phyloP scores from a whole-genome alignment of 805 yeast species.

The Ogataea siamensis region DNA sequence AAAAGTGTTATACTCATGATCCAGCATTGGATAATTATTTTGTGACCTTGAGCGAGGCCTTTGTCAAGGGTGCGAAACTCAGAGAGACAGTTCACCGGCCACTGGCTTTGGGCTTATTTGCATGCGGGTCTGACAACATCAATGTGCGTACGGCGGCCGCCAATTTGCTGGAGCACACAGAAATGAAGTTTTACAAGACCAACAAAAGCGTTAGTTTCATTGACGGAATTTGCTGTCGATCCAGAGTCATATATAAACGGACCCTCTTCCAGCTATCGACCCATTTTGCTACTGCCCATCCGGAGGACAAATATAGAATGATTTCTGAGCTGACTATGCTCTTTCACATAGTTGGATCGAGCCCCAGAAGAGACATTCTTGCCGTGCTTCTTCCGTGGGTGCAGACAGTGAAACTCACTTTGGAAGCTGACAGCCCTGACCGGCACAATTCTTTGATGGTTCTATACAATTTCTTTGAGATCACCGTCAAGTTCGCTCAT shows the following conservation, averaged over 20 bases:
- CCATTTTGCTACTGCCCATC: slow-evolving; percentile 58
- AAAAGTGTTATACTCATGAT: slow-evolving; percentile 65
- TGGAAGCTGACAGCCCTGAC: slow-evolving; percentile 32
- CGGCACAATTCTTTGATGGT: slow-evolving; percentile 60
- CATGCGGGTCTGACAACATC: slow-evolving; percentile 69
- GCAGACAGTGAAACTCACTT: slow-evolving; percentile 68
- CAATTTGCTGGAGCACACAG: slow-evolving; percentile 64
- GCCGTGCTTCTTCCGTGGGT: slow-evolving; percentile 90
- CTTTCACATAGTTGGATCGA: slow-evolving; percentile 57
- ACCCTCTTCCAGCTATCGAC: slow-evolving; percentile 79
- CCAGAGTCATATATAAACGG: slow-evolving; percentile 82
- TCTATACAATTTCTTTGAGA: slow-evolving; percentile 74
- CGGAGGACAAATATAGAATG: slow-evolving; percentile 59
- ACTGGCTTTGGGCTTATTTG: slow-evolving; percentile 71
- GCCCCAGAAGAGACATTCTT: slow-evolving; percentile 71
- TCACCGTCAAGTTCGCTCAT: slow-evolving; percentile 75
- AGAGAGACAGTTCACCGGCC: slow-evolving; percentile 61
- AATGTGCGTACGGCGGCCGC: slow-evolving; percentile 74
- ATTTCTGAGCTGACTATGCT: slow-evolving; percentile 72
- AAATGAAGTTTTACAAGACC: slow-evolving; percentile 53
- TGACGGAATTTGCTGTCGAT: slow-evolving; percentile 69
- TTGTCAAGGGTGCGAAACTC: slow-evolving; percentile 47
- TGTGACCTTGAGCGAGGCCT: slow-evolving; percentile 63
- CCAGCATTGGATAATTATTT: slow-evolving; percentile 68
- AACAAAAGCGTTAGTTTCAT: slow-evolving; percentile 55